phyloP scores from a whole-genome alignment of 768 basidiomycete species.

The Boletus eberwhitei region DNA sequence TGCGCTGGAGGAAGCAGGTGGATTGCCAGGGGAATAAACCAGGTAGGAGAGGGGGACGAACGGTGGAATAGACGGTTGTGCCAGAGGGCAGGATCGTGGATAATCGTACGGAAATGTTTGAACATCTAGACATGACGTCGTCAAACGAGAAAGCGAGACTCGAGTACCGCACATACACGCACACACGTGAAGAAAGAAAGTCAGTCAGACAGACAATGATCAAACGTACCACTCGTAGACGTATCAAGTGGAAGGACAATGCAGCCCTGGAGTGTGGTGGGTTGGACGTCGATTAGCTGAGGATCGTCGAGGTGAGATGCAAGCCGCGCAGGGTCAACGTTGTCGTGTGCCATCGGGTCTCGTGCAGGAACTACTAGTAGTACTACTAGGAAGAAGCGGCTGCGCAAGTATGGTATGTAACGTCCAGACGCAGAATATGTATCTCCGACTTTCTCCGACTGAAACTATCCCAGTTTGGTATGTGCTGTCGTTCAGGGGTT shows the following conservation, averaged over 20 bases:
- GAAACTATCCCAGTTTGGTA: too few relatives aligned
- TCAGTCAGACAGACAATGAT: too few relatives aligned
- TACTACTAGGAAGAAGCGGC: too few relatives aligned
- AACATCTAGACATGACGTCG: slow-evolving; percentile 8
- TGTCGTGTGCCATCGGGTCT: slow-evolving; percentile 10
- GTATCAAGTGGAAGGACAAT: slow-evolving; percentile 12
- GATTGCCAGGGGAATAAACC: slow-evolving; percentile 24
- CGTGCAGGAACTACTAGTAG: too few relatives aligned
- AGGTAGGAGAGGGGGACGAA: slow-evolving; percentile 14
- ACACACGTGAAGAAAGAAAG: too few relatives aligned
- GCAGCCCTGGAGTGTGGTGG: neutral
- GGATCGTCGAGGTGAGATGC: neutral
- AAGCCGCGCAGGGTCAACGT: neutral
- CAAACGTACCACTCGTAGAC: slow-evolving; percentile 12
- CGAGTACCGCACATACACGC: too few relatives aligned
- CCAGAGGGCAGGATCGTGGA: slow-evolving; percentile 14
- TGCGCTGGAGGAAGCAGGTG: slow-evolving; percentile 11
- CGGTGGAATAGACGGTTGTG: slow-evolving; percentile 6
- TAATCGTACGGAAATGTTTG: slow-evolving; percentile 9
- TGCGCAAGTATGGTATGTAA: too few relatives aligned
- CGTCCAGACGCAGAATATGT: too few relatives aligned
- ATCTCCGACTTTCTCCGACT: too few relatives aligned
- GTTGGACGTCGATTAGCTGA: neutral
- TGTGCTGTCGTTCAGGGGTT: too few relatives aligned
- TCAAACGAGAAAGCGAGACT: neutral